Evolutionary conservation across 192 early-diverging fungal genomes (phyloP).

Genomic region (Funneliformis geosporum): DNA sequence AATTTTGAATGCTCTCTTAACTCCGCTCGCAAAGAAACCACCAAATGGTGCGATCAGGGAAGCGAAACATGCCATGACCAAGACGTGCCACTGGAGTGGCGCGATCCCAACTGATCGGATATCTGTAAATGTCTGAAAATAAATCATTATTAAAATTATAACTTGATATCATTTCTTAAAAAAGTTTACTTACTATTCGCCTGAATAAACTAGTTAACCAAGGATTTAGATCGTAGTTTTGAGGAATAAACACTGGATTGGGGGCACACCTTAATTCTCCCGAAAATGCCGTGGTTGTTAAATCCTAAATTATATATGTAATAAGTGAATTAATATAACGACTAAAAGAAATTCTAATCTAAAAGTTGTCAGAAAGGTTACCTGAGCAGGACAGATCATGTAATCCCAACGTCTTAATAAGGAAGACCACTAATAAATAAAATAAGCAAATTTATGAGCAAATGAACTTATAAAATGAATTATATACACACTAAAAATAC

Average conservation of each 20-base stretch:
- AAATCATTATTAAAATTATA: background rate
- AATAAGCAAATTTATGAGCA: background rate
- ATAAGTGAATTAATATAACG: background rate
- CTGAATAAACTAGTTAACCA: constrained; percentile 44
- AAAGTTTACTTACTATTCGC: constrained; percentile 37
- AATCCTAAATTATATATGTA: constrained; percentile 37
- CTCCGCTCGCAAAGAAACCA: constrained; percentile 96
- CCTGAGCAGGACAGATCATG: constrained; percentile 62
- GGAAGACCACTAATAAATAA: constrained; percentile 43
- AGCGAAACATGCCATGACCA: constrained; percentile 89
- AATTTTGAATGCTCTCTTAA: constrained; percentile 96
- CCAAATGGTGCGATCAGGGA: constrained; percentile 96
- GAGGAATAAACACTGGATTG: constrained; percentile 58
- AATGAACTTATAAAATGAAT: background rate
- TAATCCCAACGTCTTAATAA: constrained; percentile 56
- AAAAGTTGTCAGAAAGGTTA: constrained; percentile 14
- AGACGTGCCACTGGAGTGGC: constrained; percentile 85
- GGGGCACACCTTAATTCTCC: constrained; percentile 51
- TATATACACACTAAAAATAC: constrained; percentile 14
- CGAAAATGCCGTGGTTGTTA: constrained; percentile 51
- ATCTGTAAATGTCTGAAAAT: constrained; percentile 18
- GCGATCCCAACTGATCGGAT: constrained; percentile 68
- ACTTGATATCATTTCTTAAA: background rate
- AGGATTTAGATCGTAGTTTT: constrained; percentile 45
- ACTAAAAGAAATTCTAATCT: background rate